Evolutionary conservation across 2,329 filamentous ascomycete species (phyloP).

Genomic region (Hansfordia pulvinata): DNA sequence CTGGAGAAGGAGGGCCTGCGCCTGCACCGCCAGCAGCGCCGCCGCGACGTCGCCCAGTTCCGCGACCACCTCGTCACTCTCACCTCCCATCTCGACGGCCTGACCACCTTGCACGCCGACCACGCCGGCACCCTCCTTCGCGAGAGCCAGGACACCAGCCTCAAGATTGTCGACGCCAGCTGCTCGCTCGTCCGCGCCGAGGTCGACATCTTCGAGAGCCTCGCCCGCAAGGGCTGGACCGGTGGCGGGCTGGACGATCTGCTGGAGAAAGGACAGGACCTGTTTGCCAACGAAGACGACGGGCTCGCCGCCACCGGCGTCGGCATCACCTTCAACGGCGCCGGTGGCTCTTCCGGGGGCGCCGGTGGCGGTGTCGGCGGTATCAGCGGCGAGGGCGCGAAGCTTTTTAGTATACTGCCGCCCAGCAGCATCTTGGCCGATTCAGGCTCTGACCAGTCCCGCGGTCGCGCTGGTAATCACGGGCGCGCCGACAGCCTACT

Average conservation of each 20-base stretch:
- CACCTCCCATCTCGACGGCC: conserved; percentile 46
- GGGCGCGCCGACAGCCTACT: conserved; percentile 40
- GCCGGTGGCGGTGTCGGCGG: conserved; percentile 17
- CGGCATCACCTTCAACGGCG: conserved; percentile 12
- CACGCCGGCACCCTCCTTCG: conserved; percentile 46
- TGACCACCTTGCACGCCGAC: conserved; percentile 45
- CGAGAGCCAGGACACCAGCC: conserved; percentile 52
- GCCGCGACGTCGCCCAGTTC: conserved; percentile 47
- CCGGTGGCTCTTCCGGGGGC: conserved; percentile 14
- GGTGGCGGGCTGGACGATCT: conserved; percentile 54
- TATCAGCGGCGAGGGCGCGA: conserved; percentile 22
- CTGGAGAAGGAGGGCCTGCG: conserved; percentile 53
- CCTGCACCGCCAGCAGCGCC: conserved; percentile 44
- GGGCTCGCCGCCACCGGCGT: conserved; percentile 5
- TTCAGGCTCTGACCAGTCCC: conserved; percentile 8
- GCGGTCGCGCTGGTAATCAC: conserved; percentile 16
- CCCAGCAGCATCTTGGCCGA: conserved; percentile 50
- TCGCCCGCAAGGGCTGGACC: conserved; percentile 54
- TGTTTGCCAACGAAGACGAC: conserved; percentile 35
- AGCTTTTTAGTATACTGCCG: conserved; percentile 51
- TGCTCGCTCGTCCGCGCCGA: conserved; percentile 54
- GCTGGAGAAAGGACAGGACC: conserved; percentile 47
- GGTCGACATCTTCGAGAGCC: conserved; percentile 55
- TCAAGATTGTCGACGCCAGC: conserved; percentile 47
- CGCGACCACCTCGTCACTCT: conserved; percentile 49